Percentiles rank a stretch among this genome's conserved stretches.
Evolutionary conservation across 2,329 filamentous ascomycete genomes (phyloP).

Genomic region (Hawksworthiomyces lignivorus): DNA sequence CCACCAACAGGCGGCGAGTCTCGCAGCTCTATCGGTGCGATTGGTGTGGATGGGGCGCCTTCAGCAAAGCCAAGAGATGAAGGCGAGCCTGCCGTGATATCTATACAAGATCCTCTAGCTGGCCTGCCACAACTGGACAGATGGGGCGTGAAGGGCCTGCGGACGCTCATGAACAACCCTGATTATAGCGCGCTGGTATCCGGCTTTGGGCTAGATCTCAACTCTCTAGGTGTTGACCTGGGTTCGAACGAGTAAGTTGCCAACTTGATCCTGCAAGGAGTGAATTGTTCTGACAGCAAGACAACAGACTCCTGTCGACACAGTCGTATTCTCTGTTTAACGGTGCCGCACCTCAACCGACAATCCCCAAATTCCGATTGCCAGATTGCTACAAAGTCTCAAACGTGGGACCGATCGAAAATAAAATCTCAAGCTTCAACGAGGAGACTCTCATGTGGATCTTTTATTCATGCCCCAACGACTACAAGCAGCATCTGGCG

Average conservation of each 20-base stretch:
- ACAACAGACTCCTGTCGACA: slow-evolving; percentile 43
- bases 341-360: slow-evolving; percentile 49
- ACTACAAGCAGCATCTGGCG: slow-evolving; percentile 56
- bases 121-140: slow-evolving; percentile 57
- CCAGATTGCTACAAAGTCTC: slow-evolving; percentile 61
- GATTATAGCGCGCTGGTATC: slow-evolving; percentile 55
- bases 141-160: slow-evolving; percentile 57
- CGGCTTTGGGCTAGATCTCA: slow-evolving; percentile 53
- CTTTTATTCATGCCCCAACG: slow-evolving; percentile 58
- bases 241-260: slow-evolving; percentile 47
- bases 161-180: slow-evolving; percentile 55
- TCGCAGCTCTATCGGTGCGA: slow-evolving; percentile 37
- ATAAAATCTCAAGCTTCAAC: slow-evolving; percentile 59
- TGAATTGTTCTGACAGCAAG: too few species aligned
- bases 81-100: slow-evolving; percentile 27
- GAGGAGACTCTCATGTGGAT: slow-evolving; percentile 64
- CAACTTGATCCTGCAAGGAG: background rate
- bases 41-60: slow-evolving; percentile 27
- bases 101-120: slow-evolving; percentile 48
- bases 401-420: slow-evolving; percentile 58
- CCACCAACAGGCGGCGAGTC: slow-evolving; percentile 28
- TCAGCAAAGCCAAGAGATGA: slow-evolving; percentile 35
- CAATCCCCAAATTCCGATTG: slow-evolving; percentile 48
- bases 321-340: slow-evolving; percentile 57
- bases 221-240: slow-evolving; percentile 49